Base-by-base conservation (phyloP, 441 rosid species). In the Populus hybrid region DNA sequence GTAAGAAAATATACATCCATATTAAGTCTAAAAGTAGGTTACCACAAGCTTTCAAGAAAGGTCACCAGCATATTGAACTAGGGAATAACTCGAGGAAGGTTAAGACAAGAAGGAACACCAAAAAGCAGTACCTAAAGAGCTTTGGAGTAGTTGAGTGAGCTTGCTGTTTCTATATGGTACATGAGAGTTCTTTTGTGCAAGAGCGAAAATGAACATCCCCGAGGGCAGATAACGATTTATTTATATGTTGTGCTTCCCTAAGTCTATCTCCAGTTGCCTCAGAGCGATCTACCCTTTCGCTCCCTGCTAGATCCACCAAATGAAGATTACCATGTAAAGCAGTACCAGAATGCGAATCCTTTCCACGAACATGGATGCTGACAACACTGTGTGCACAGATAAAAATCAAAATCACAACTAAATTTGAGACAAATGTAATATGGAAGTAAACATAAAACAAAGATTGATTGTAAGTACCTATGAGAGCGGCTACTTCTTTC, bases 401-500 rank as follows among this genome's bases (percentile, higher is more conserved):
- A 30, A 65, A 21, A 36, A 64, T 76, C 18, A 78, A 64, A 64
- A 72, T 24, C 67, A 34, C 73, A 21, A 2, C 19, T 23, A 24
- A 64, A 32, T 74, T 32, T 6, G 35, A 24, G 53, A 57, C 9
- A 12, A 23, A 3, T 7, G 69, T 30, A 38, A 32, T 3, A n/a
- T 46, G 26, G 42, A 11, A 75, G 40, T 9, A 34, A 30, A 32
- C 7, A 18, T 26, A 26, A 36, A 30, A 40, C 69, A 38, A 50
- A 76, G 81, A 72, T 32, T 32, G 53, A 64, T 19, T 34, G 66
- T 16, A 57, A 71, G 73, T 75, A 95, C 99, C 99, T 95, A 87
- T 85, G 91, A 24, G 99, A 97, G 78, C 99, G 90, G 79, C 98
- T 93, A 79, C 99, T 97, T 84, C 99, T 90, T 82, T 97, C 98